Conservation (phyloP, 2,329 filamentous ascomycete genomes). For the Tolypocladium ovalisporum region DNA sequence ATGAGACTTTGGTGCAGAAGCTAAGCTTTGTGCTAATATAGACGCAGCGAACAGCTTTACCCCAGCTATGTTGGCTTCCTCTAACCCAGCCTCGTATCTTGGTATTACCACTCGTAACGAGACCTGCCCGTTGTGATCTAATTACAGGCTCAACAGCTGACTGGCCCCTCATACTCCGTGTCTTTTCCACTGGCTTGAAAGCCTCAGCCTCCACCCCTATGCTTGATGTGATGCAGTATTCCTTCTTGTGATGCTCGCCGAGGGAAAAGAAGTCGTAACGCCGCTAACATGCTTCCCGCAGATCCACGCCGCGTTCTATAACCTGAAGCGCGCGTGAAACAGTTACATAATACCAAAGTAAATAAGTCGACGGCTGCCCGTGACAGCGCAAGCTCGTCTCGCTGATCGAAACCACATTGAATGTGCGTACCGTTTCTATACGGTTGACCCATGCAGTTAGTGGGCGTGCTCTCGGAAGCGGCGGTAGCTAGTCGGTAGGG, state of each 20-base stretch:
- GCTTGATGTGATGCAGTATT: conserved; percentile 15
- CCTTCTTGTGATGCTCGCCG: conserved; percentile 6
- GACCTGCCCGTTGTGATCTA: conserved; percentile 7
- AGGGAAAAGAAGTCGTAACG: conserved; percentile 23
- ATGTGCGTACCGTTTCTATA: background rate
- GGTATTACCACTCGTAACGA: conserved; percentile 9
- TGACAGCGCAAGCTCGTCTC: background rate
- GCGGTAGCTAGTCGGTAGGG: background rate
- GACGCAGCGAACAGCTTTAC: background rate
- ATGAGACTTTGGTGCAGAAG: no score
- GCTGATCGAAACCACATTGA: background rate
- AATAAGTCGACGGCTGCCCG: background rate
- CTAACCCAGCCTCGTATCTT: conserved; percentile 2
- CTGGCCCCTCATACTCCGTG: background rate
- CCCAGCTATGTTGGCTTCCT: background rate
- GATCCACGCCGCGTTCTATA: conserved; percentile 18
- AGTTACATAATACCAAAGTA: conserved; percentile 16
- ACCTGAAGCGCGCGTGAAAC: conserved; percentile 14
- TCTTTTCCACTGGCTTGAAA: background rate
- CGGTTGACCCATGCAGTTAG: background rate
- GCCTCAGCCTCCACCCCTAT: conserved; percentile 2
- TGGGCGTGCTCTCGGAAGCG: background rate
- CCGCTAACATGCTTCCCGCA: conserved; percentile 23
- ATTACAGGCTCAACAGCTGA: conserved; percentile 4
- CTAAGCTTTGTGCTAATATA: no score